phyloP scores from a whole-genome alignment of 768 basidiomycete genomes.

The Tylopilus felleus region DNA sequence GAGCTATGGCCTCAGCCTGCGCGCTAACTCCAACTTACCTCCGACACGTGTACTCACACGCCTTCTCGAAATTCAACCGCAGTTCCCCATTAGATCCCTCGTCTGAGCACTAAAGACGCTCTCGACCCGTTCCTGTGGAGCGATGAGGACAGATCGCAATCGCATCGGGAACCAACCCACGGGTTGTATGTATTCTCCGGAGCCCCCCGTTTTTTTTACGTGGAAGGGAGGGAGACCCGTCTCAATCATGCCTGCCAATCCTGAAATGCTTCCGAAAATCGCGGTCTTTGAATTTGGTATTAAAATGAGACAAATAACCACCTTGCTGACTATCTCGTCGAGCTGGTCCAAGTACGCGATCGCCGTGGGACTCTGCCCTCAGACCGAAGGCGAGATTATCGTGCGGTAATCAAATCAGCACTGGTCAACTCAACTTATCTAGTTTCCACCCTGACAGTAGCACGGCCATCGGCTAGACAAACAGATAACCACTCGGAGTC shows the following conservation, averaged over 20 bases:
- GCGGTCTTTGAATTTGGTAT: constrained; percentile 23
- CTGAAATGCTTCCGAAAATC: constrained; percentile 25
- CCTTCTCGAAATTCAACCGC: constrained; percentile 27
- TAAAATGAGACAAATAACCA: background rate
- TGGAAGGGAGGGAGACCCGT: constrained; percentile 11
- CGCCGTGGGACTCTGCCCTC: constrained; percentile 7
- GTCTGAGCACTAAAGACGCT: constrained; percentile 3
- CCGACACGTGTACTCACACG: constrained; percentile 35
- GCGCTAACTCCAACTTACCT: constrained; percentile 30
- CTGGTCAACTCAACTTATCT: constrained; percentile 1
- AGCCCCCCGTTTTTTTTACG: constrained; percentile 16
- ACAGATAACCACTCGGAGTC: background rate
- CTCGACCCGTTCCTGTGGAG: constrained; percentile 14
- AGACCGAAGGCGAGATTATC: constrained; percentile 12
- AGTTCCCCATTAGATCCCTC: constrained; percentile 19
- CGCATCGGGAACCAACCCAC: constrained; percentile 3
- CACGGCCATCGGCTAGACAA: constrained; percentile 19
- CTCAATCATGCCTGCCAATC: constrained; percentile 1
- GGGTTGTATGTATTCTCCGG: constrained; percentile 3
- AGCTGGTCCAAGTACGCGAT: constrained; percentile 5
- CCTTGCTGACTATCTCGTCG: too few relatives aligned
- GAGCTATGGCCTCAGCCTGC: constrained; percentile 9
- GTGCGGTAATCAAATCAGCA: constrained; percentile 4
- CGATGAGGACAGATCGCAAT: constrained; percentile 5
- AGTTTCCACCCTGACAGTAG: background rate